Conservation (phyloP, 495 filamentous ascomycete species). For the Penicillium waksmanii region DNA sequence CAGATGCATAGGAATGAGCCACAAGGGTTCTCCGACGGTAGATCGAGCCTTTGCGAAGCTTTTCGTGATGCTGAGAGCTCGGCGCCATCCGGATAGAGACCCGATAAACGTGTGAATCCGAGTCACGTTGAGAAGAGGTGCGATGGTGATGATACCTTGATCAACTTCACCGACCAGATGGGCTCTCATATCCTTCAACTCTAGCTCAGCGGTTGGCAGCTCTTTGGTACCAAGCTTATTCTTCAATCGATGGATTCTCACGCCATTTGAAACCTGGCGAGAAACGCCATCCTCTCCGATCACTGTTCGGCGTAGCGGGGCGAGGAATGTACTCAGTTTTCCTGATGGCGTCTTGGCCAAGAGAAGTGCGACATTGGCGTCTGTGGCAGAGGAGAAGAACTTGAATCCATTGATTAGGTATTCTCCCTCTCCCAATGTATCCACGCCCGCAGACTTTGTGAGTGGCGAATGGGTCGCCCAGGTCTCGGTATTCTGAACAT, state of each 20-base stretch:
- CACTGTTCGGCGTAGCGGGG: conserved; percentile 59
- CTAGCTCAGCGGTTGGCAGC: conserved; percentile 72
- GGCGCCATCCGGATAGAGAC: conserved; percentile 59
- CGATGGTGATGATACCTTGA: conserved; percentile 66
- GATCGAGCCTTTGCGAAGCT: conserved; percentile 59
- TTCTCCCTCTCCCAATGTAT: conserved; percentile 31
- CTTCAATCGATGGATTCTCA: conserved; percentile 70
- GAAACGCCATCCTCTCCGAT: conserved; percentile 24
- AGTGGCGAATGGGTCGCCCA: conserved; percentile 48
- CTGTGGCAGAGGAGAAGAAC: conserved; percentile 77
- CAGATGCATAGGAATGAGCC: conserved; percentile 62
- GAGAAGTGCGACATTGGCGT: conserved; percentile 70
- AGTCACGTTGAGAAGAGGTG: conserved; percentile 70
- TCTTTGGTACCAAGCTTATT: conserved; percentile 71
- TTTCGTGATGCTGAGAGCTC: conserved; percentile 63
- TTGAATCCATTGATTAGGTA: conserved; percentile 68
- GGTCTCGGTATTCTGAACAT: conserved; percentile 74
- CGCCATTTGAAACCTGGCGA: conserved; percentile 55
- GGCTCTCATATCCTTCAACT: conserved; percentile 62
- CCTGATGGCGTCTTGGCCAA: conserved; percentile 64
- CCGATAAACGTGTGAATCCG: conserved; percentile 64
- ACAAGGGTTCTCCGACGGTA: conserved; percentile 56
- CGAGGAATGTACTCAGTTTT: conserved; percentile 67
- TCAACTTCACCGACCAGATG: conserved; percentile 67
- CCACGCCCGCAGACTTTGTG: conserved; percentile 13